A percentile compares a stretch with the other conserved stretches of the same genome.
Evolutionary conservation across 139 green algal genomes (phyloP).

Genomic region (Axilococcus clingmanii): DNA sequence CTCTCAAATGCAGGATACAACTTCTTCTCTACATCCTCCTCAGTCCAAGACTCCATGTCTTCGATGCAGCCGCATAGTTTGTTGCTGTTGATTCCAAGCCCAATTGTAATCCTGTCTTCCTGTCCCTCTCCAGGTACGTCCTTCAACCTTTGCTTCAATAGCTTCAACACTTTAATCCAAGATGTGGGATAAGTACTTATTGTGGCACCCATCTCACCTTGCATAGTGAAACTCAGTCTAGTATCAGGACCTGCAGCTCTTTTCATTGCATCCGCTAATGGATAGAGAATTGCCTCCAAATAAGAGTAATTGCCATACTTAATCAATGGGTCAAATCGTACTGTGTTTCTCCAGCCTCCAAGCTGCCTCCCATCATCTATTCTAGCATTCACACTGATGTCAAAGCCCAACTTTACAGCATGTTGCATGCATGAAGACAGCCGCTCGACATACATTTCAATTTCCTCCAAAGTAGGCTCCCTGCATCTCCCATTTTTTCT

Average conservation of each 20-base stretch:
- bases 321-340: slow-evolving; percentile 28
- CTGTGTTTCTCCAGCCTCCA: slow-evolving; percentile 38
- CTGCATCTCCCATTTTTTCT: no score
- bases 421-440: no score
- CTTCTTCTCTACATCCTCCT: slow-evolving; percentile 11
- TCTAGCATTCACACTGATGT: slow-evolving; percentile 10
- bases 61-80: slow-evolving; percentile 28
- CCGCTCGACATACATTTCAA: no score
- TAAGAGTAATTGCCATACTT: slow-evolving; percentile 33
- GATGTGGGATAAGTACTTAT: slow-evolving; percentile 14
- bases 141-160: background rate
- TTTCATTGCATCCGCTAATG: slow-evolving; percentile 24
- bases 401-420: background rate
- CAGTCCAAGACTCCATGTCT: slow-evolving; percentile 12
- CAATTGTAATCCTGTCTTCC: slow-evolving; percentile 5
- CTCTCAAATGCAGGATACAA: slow-evolving; percentile 1
- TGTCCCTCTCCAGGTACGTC: no score
- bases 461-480: no score
- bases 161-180: background rate
- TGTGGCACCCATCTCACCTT: slow-evolving; percentile 13
- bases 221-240: slow-evolving; percentile 4
- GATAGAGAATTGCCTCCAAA: slow-evolving; percentile 27
- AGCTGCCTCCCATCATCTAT: slow-evolving; percentile 18
- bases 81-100: slow-evolving; percentile 23
- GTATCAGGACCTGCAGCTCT: background rate